These are phyloP conservation scores for Berkeleyomyces rouxiae DNA, from an alignment of 2,329 filamentous ascomycete genomes.

Conservation along the genomic window DNA sequence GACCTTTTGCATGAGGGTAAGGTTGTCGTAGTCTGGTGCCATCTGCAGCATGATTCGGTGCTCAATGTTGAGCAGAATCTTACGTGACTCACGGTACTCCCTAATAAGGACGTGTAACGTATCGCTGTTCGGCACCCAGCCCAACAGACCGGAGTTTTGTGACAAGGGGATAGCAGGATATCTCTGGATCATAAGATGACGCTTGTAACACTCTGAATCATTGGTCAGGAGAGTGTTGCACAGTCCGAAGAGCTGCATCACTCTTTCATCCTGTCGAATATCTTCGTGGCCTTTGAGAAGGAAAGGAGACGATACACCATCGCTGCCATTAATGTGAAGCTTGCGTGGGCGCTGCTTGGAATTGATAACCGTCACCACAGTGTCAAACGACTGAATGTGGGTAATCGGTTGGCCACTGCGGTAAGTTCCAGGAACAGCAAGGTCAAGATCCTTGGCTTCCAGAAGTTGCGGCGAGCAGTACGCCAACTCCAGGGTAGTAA, in stretches of 20 bases:
- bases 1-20: conserved; percentile 99
- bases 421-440: conserved; percentile 94
- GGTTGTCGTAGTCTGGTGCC: conserved; percentile 96
- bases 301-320: conserved; percentile 77
- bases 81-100: conserved; percentile 90
- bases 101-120: conserved; percentile 92
- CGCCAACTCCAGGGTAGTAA: conserved; percentile 82
- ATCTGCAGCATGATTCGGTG: conserved; percentile 99
- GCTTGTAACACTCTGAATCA: conserved; percentile 92
- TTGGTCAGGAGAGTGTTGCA: conserved; percentile 90
- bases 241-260: conserved; percentile 97
- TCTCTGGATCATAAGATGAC: conserved; percentile 87
- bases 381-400: conserved; percentile 76
- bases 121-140: conserved; percentile 96
- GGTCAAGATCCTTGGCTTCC: conserved; percentile 65
- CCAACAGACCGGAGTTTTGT: conserved; percentile 84
- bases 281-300: conserved; percentile 97
- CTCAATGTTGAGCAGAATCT: conserved; percentile 97
- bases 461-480: conserved; percentile 94
- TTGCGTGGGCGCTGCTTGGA: conserved; percentile 94
- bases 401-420: conserved; percentile 62
- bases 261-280: conserved; percentile 94
- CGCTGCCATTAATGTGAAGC: conserved; percentile 72
- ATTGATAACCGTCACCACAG: conserved; percentile 78
- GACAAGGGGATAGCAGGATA: conserved; percentile 96